Evolutionary conservation across 257 asterid genomes (phyloP), one percentile per base, ranked within the genome.

Genomic region (Knoxia roxburghii): DNA sequence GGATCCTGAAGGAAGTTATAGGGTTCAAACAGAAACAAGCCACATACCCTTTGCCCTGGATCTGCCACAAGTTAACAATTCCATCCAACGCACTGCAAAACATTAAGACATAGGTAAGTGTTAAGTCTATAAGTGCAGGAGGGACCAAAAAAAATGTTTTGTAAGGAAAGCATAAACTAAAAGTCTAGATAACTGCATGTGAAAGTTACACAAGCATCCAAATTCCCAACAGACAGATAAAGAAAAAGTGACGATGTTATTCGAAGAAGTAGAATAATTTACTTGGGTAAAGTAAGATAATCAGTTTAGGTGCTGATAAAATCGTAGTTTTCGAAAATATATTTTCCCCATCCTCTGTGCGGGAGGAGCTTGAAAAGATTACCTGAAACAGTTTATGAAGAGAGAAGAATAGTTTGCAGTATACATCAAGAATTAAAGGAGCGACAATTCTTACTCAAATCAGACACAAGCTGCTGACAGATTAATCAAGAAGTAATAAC

Each of bases 21-120:
- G 62, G 23, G 53, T 68, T 45, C 33, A 57, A 61, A 32, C 33
- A 68, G 15, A 54, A 26, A 64, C 41, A 29, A 54, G 53, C 18
- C 48, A 71, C 85, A 56, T 77, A 93, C 97, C 97, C 97, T 81
- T 77, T 83, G 29, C 84, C 84, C 72, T 83, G 89, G 72, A 93
- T 68, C 76, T 90, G 83, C 99, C 99, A 93, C 76, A 93, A 75
- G 78, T 93, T 93, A 80, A 90, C 86, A 41, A 80, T 61, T 76
- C 97, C 99, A 75, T 93, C 97, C 88, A 93, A 76, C 4, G 99
- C 91, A 79, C 99, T 93, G 97, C 77, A 59, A 61, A 57, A 64
- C 48, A 51, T 58, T 35, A 60, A 65, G 14, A 27, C 24, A 15
- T 45, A 41, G 37, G 3, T 37, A 24, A 51, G 40, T 41, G n/a